Evolutionary conservation across 208 protist genomes (phyloP).

Genomic region (Crithidia expoeki): DNA sequence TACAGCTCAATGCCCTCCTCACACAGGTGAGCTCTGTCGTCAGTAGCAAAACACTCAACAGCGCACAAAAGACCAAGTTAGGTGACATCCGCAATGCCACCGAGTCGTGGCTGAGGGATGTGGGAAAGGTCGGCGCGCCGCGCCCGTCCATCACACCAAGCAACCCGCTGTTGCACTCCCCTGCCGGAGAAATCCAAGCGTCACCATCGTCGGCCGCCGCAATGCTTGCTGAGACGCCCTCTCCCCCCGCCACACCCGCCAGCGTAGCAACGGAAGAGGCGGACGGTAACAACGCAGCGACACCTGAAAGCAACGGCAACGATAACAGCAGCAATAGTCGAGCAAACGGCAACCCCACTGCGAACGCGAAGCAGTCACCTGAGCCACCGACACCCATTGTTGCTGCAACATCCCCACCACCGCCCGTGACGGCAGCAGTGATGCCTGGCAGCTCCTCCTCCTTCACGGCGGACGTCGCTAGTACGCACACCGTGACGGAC

Average conservation of each 20-base stretch:
- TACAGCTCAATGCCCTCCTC: constrained; percentile 74
- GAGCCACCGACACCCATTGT: background rate
- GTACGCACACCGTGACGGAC: constrained; percentile 4
- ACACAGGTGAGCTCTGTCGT: constrained; percentile 60
- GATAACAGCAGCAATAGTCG: background rate
- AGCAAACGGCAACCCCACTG: background rate
- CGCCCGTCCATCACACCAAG: constrained; percentile 35
- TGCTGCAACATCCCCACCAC: background rate
- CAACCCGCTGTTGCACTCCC: constrained; percentile 6
- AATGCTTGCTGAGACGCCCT: background rate
- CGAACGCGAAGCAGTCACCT: background rate
- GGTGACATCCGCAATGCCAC: constrained; percentile 44
- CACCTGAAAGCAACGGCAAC: too few relatives aligned
- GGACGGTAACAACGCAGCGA: background rate
- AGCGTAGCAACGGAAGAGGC: background rate
- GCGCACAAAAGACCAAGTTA: constrained; percentile 57
- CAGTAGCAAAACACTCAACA: constrained; percentile 41
- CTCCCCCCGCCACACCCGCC: background rate
- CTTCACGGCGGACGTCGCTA: constrained; percentile 27
- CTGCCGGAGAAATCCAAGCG: background rate
- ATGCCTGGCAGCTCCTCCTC: constrained; percentile 18
- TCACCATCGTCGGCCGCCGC: background rate
- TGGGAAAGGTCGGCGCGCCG: constrained; percentile 39
- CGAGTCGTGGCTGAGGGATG: constrained; percentile 61
- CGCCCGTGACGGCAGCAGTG: background rate